Evolutionary conservation across 192 early-diverging fungal species (phyloP), one percentile per base, ranked within the genome.

Genomic region (Coemansia umbellata): DNA sequence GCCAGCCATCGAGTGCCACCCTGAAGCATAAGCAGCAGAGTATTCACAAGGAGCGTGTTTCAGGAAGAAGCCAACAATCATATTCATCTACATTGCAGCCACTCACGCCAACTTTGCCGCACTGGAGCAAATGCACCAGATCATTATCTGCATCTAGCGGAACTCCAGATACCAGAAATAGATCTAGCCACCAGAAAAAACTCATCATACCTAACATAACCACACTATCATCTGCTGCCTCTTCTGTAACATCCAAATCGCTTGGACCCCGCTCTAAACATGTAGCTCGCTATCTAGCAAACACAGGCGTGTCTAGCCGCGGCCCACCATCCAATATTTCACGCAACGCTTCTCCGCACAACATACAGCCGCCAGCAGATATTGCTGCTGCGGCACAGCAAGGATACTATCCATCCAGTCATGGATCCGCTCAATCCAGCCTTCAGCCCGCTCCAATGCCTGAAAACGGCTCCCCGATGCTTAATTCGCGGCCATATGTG

Each of bases 381-480:
- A 36, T 50, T 36, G 47, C 60, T 1, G 49, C 33, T 5, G 14
- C 39, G 6, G 23, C 66, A 49, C 48, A 35, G 63, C 22, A 28
- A 31, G 59, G 10, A 41, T 35, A 27, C 35, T 42, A 14, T 33
- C 31, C 31, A 22, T 47, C 13, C 23, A 42, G n/a, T n/a, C n/a
- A n/a, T n/a, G n/a, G n/a, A n/a, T n/a, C n/a, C n/a, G n/a, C n/a
- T n/a, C n/a, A n/a, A n/a, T n/a, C n/a, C n/a, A n/a, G n/a, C n/a
- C n/a, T n/a, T n/a, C n/a, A n/a, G n/a, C n/a, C n/a, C n/a, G n/a
- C n/a, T n/a, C n/a, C n/a, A n/a, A n/a, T n/a, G n/a, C n/a, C n/a
- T n/a, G n/a, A n/a, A n/a, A n/a, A n/a, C n/a, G 57, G 41, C 53
- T 69, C 67, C 10, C 55, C 60, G 1, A 55, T 50, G 39, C 55